Evolutionary conservation across 2,329 filamentous ascomycete species (phyloP).

Genomic region (Sclerotinia trifoliorum): DNA sequence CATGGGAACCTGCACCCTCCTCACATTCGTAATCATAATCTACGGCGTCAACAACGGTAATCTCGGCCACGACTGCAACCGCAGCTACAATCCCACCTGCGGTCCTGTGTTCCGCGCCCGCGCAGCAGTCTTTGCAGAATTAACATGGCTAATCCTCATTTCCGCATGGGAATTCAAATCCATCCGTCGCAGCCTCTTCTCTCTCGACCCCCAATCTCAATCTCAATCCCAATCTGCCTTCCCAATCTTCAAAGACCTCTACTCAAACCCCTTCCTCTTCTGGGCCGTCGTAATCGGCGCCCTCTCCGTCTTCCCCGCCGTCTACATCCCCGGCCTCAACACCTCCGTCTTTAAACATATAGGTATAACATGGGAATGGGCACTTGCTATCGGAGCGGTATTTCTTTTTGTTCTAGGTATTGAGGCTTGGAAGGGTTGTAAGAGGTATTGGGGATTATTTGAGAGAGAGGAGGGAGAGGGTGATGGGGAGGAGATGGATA

Average conservation of each 20-base stretch:
- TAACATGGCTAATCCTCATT: slow-evolving; percentile 76
- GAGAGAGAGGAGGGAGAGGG: neutral
- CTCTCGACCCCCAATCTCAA: slow-evolving; percentile 63
- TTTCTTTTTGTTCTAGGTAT: slow-evolving; percentile 62
- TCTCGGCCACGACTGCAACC: slow-evolving; percentile 62
- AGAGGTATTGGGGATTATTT: slow-evolving; percentile 45
- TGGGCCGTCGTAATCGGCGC: slow-evolving; percentile 60
- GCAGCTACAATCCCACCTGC: slow-evolving; percentile 51
- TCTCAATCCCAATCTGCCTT: slow-evolving; percentile 60
- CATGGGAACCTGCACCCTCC: slow-evolving; percentile 69
- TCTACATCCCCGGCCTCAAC: slow-evolving; percentile 70
- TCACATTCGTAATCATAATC: slow-evolving; percentile 62
- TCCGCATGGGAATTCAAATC: slow-evolving; percentile 77
- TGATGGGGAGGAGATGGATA: too few species aligned
- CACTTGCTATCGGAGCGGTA: slow-evolving; percentile 59
- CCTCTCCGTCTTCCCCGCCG: slow-evolving; percentile 56
- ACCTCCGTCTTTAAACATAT: slow-evolving; percentile 63
- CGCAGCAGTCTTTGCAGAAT: slow-evolving; percentile 69
- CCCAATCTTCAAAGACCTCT: slow-evolving; percentile 64
- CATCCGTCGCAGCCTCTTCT: slow-evolving; percentile 71
- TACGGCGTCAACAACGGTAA: slow-evolving; percentile 57
- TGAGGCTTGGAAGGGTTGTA: slow-evolving; percentile 66
- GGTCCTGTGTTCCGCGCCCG: slow-evolving; percentile 68
- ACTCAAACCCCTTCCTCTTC: slow-evolving; percentile 71
- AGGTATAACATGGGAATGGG: slow-evolving; percentile 69